Evolutionary conservation across 1,284 basidiomycete genomes (phyloP).

Genomic region (Ustilago trichophora): DNA sequence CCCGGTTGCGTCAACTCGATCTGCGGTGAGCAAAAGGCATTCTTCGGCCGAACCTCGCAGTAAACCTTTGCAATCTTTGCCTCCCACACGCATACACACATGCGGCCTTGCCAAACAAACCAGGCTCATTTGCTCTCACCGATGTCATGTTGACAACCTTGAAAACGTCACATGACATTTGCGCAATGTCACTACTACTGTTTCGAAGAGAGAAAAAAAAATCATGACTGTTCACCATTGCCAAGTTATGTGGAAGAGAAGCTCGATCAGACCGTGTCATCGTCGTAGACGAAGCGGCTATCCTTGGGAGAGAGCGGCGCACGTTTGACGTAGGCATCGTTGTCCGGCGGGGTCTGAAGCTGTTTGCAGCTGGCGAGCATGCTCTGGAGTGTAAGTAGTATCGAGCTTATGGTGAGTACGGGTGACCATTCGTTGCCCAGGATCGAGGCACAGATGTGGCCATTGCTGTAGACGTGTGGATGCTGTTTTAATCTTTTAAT

Average conservation of each 20-base stretch:
- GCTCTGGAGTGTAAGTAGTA: slow-evolving; percentile 62
- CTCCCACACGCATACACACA: too few relatives aligned
- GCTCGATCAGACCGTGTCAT: slow-evolving; percentile 47
- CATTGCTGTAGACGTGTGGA: slow-evolving; percentile 58
- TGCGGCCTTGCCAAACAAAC: too few relatives aligned
- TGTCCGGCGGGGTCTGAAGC: slow-evolving; percentile 59
- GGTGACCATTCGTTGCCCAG: slow-evolving; percentile 63
- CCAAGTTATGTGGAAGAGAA: background rate
- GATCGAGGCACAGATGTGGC: slow-evolving; percentile 62
- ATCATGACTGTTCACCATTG: background rate
- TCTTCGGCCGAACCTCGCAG: slow-evolving; percentile 71
- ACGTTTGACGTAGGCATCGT: slow-evolving; percentile 58
- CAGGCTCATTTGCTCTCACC: background rate
- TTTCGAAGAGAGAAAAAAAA: too few relatives aligned
- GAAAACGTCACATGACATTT: background rate
- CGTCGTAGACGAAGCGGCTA: slow-evolving; percentile 51
- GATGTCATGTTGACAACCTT: background rate
- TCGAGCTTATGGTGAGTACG: slow-evolving; percentile 57
- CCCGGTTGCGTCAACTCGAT: slow-evolving; percentile 90
- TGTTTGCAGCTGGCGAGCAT: slow-evolving; percentile 64
- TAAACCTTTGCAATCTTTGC: too few relatives aligned
- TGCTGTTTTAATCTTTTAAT: too few relatives aligned
- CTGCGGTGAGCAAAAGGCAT: slow-evolving; percentile 86
- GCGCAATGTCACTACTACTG: background rate
- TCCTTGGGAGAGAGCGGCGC: slow-evolving; percentile 60